Evolutionary conservation across 1,284 basidiomycete genomes (phyloP), one percentile per base, ranked within the genome.

Genomic region (Tylopilus sp.): DNA sequence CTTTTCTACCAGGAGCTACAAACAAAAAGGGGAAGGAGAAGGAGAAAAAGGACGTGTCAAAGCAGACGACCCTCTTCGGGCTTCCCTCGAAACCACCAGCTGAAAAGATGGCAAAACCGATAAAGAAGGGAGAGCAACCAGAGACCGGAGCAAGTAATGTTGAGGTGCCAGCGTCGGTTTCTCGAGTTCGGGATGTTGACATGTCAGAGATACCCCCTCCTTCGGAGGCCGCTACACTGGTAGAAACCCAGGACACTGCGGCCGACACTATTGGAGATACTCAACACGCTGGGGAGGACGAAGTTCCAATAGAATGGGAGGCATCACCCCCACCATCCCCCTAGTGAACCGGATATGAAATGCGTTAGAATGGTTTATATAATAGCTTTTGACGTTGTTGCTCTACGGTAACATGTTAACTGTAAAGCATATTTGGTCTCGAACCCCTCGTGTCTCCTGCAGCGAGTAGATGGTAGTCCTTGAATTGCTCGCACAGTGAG

Each of bases 41-140:
- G 41, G 63, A 67, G 25, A 67, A 46, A 44, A 67, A 67, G 41
- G 67, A 70, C 2, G 0, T 63, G 10, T 51, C 61, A 8, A 65
- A 57, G 33, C 68, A 67, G 40, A 69, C 56, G 13, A 66, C 65
- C 9, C 65, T 66, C 36, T 66, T 66, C 11, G 66, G 63, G n/a
- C 54, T 70, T 8, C 63, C 65, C 36, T 28, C 60, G 4, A 69
- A 64, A 35, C 46, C 47, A 33, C 42, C 33, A 6, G 42, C 35
- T 11, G 68, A 63, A 35, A 70, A 55, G 45, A 61, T 55, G 29
- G 47, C 44, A 15, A 61, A 43, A 39, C 16, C 29, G 7, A 23
- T 19, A 30, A 64, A 54, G 44, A 66, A 48, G 30, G 40, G 33
- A 15, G 46, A 45, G 18, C 41, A 35, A 8, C 38, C 38, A 26